Conservation (phyloP, 2,329 filamentous ascomycete genomes). For the Sphaerulina musiva region DNA sequence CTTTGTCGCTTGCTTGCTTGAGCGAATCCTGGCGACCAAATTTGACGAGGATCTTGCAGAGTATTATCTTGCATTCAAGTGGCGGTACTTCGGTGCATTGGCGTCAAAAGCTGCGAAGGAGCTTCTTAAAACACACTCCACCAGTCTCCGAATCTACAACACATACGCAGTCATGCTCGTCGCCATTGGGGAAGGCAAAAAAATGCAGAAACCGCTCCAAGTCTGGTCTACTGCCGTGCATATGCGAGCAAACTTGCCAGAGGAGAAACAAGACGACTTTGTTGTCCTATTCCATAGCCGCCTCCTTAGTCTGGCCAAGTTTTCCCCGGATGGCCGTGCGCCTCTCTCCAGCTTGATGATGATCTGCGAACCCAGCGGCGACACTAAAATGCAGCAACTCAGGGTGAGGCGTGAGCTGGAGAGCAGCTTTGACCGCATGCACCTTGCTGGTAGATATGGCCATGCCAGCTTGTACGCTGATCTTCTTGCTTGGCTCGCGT, state of each 20-base stretch:
- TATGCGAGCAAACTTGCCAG: constrained; percentile 44
- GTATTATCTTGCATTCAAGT: constrained; percentile 65
- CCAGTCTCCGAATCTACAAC: constrained; percentile 65
- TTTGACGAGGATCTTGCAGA: constrained; percentile 53
- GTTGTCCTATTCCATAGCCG: constrained; percentile 55
- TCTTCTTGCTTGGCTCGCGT: constrained; percentile 59
- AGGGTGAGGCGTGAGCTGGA: constrained; percentile 50
- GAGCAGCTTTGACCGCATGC: constrained; percentile 49
- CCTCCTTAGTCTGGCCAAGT: constrained; percentile 54
- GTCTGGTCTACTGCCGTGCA: constrained; percentile 63
- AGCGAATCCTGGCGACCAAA: constrained; percentile 47
- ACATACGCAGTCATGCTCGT: constrained; percentile 69
- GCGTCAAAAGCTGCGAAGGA: constrained; percentile 66
- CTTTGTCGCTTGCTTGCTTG: constrained; percentile 47
- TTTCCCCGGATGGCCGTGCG: not conserved
- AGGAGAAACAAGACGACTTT: constrained; percentile 33
- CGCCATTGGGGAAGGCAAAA: constrained; percentile 41
- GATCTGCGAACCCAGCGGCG: not conserved
- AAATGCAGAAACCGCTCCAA: constrained; percentile 52
- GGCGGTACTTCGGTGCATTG: constrained; percentile 44
- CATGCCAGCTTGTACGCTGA: constrained; percentile 54
- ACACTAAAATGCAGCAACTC: constrained; percentile 32
- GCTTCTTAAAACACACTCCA: constrained; percentile 61
- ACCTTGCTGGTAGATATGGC: constrained; percentile 46
- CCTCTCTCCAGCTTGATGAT: constrained; percentile 3